Evolutionary conservation across 148 eudicot species (phyloP), one percentile per base, ranked within the genome.

Genomic region (Cornus florida): DNA sequence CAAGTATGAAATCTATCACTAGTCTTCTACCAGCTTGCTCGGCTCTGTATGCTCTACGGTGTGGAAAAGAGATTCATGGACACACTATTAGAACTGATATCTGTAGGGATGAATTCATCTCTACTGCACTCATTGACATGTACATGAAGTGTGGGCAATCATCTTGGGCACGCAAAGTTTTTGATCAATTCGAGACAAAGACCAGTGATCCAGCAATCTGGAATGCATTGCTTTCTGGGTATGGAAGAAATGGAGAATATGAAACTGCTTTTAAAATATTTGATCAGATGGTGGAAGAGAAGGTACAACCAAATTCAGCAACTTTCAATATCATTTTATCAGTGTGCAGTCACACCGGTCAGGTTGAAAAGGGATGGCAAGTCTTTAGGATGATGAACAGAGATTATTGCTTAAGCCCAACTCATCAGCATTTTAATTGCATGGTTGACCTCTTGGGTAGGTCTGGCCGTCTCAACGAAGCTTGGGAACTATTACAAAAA

Each of bases 201-300:
- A 90, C 92, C 8, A 48, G 23, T 7, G 94, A 91, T 77, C 91
- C 97, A 59, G 92, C 91, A 57, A 80, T 91, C 70, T 92, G 93
- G 94, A 94, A 92, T 74, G 94, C 95, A 2, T 90, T 91, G 95
- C 92, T 94, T 57, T 88, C 91, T 64, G 98, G 98, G 35, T 91
- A 88, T 81, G 97, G 97, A 41, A 91, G 85, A 84, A 91, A 92
- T 75, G 88, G 98, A 22, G 83, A 82, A 68, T 74, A 78, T 50
- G 90, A 89, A 71, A 78, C 78, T n/a, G 97, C 95, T 35, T 88
- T 93, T 19, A 68, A 85, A 67, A 78, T 89, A 60, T 93, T 95
- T 83, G 60, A 82, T 74, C 84, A 86, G 75, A 95, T 95, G 98
- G 80, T 72, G 65, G 77, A 83, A 65, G 81, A 82, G 73, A 84